A percentile compares a stretch with the other conserved stretches of the same genome.
These are phyloP conservation scores for Whalleya microplaca DNA, from an alignment of 2,329 filamentous ascomycete genomes.

Conservation along the genomic window DNA sequence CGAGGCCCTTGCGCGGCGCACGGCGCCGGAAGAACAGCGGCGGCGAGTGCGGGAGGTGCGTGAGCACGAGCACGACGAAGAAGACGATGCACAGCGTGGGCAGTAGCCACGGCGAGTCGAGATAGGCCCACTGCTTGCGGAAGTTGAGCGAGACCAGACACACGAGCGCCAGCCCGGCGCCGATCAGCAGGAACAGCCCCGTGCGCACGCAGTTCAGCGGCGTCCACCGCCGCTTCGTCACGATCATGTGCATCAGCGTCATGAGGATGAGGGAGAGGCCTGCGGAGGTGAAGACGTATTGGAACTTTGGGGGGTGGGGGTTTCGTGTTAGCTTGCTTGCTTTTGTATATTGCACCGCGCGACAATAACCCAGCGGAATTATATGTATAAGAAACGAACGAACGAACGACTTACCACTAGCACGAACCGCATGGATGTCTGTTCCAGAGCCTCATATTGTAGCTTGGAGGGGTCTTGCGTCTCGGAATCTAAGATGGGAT, in stretches of 20 bases:
- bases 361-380: too few relatives aligned
- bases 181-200: slow-evolving; percentile 25
- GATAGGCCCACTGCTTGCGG: slow-evolving; percentile 1
- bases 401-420: slow-evolving; percentile 4
- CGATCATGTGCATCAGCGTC: slow-evolving; percentile 27
- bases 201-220: slow-evolving; percentile 28
- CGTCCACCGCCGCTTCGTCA: slow-evolving; percentile 16
- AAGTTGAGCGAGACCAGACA: slow-evolving; percentile 20
- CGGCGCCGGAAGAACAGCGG: slow-evolving; percentile 16
- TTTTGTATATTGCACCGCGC: neutral
- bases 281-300: slow-evolving; percentile 25
- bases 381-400: too few relatives aligned
- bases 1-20: neutral
- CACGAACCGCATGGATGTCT: slow-evolving; percentile 6
- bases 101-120: slow-evolving; percentile 30
- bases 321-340: neutral
- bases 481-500: slow-evolving; percentile 9
- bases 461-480: too few relatives aligned
- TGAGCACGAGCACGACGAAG: slow-evolving; percentile 29
- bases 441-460: neutral
- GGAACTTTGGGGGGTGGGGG: slow-evolving; percentile 14
- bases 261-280: slow-evolving; percentile 30
- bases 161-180: slow-evolving; percentile 28
- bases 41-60: slow-evolving; percentile 26
- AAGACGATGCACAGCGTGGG: slow-evolving; percentile 32